These are phyloP conservation scores for Paraleonurus japonicus DNA, from an alignment of 257 asterid species.

Conservation along the genomic window DNA sequence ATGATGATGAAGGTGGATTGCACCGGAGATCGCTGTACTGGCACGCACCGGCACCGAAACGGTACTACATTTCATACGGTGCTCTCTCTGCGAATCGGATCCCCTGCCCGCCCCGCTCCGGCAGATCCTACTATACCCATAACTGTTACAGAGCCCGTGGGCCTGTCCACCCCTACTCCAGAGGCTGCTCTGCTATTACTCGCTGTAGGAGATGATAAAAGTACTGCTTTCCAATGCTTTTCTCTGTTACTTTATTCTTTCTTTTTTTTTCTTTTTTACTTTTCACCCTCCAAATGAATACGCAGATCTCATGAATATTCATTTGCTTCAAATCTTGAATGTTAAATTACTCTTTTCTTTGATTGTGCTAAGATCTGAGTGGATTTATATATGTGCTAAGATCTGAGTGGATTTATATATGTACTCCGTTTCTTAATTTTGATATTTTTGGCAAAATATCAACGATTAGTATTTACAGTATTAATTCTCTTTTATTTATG, in stretches of 20 bases:
- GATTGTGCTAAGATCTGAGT: too few relatives aligned
- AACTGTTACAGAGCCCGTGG: slow-evolving; percentile 38
- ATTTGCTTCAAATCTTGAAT: too few relatives aligned
- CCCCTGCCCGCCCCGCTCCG: slow-evolving; percentile 59
- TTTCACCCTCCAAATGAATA: neutral
- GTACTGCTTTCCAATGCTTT: neutral
- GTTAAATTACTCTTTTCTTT: too few relatives aligned
- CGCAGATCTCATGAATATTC: neutral
- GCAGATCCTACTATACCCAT: slow-evolving; percentile 57
- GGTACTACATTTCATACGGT: slow-evolving; percentile 55
- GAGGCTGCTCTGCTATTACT: slow-evolving; percentile 60
- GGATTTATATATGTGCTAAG: too few relatives aligned
- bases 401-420: too few relatives aligned
- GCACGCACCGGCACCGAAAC: slow-evolving; percentile 25
- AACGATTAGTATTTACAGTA: too few relatives aligned
- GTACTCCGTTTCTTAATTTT: too few relatives aligned
- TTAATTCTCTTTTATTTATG: too few relatives aligned
- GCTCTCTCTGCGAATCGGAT: slow-evolving; percentile 54
- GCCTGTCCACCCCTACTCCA: slow-evolving; percentile 53
- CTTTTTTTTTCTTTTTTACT: neutral
- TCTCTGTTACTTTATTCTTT: neutral
- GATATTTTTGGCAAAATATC: too few relatives aligned
- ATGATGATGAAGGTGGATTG: slow-evolving; percentile 11
- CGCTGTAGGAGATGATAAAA: slow-evolving; percentile 50
- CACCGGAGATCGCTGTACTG: slow-evolving; percentile 44